A percentile compares a stretch with the other conserved stretches of the same genome.
Evolutionary conservation across 768 basidiomycete species (phyloP).

Genomic region (Lactifluus subvellereus): DNA sequence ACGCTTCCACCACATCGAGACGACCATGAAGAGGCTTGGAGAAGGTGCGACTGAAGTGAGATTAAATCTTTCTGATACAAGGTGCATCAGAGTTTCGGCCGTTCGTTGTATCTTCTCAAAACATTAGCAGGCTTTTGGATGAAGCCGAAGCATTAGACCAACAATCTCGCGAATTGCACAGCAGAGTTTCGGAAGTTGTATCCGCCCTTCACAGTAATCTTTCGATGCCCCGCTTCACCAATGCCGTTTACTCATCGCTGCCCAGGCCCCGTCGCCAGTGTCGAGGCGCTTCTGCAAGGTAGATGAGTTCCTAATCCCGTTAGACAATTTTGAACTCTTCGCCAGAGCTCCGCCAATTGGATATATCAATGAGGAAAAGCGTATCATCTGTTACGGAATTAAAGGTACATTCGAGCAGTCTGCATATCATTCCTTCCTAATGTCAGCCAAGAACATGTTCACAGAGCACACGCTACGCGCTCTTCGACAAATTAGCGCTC

Average conservation of each 20-base stretch:
- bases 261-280: constrained; percentile 42
- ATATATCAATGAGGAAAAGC: constrained; percentile 18
- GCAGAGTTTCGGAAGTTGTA: constrained; percentile 16
- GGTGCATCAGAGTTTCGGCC: constrained; percentile 6
- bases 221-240: background rate
- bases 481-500: constrained; percentile 67
- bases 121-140: constrained; percentile 12
- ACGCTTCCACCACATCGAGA: constrained; percentile 46
- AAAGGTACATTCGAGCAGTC: constrained; percentile 15
- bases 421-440: background rate
- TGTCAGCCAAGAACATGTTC: constrained; percentile 52
- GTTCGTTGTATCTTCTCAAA: background rate
- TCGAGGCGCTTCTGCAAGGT: constrained; percentile 53
- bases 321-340: background rate
- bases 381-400: constrained; percentile 13
- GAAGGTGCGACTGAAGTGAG: constrained; percentile 23
- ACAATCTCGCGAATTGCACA: constrained; percentile 12
- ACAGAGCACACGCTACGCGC: constrained; percentile 59
- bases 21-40: constrained; percentile 21
- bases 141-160: constrained; percentile 17
- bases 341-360: constrained; percentile 22
- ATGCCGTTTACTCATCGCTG: background rate
- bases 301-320: background rate
- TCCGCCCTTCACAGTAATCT: constrained; percentile 15
- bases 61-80: constrained; percentile 12